Conservation (phyloP, 345 rosid genomes). For the Bruguiera sexangula region DNA sequence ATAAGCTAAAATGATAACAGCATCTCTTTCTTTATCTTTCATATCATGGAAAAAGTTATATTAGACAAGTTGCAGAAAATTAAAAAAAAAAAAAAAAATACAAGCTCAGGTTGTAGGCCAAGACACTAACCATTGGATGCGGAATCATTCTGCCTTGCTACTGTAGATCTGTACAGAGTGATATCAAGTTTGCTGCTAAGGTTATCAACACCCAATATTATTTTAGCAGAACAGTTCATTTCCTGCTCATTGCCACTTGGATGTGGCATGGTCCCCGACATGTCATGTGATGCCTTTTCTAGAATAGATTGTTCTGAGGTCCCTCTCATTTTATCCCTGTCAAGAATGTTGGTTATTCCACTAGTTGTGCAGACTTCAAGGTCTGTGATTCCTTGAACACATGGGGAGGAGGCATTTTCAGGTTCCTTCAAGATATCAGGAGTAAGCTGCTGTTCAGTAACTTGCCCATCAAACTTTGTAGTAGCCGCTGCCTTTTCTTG, state of each 20-base stretch:
- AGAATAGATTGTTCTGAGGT: neutral
- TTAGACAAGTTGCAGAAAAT: neutral
- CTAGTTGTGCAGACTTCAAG: neutral
- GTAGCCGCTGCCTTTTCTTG: neutral
- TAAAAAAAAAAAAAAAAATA: neutral
- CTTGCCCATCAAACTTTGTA: neutral
- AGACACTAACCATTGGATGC: slow-evolving; percentile 10
- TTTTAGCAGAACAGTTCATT: slow-evolving; percentile 6
- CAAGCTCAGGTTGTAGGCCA: neutral
- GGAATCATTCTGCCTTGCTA: neutral
- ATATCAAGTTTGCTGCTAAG: slow-evolving; percentile 8
- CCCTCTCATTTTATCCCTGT: neutral
- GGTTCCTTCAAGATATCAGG: slow-evolving; percentile 1
- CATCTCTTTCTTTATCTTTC: no score
- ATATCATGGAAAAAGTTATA: neutral
- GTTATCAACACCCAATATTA: slow-evolving; percentile 4
- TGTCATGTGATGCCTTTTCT: slow-evolving; percentile 3
- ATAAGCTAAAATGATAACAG: no score
- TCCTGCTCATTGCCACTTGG: slow-evolving; percentile 11
- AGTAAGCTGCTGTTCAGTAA: neutral
- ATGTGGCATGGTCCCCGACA: neutral
- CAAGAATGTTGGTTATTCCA: neutral
- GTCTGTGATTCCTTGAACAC: neutral
- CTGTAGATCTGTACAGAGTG: neutral
- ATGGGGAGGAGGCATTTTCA: neutral